Conservation (phyloP, 305 asterid species). For the Euphrasia arctica region DNA sequence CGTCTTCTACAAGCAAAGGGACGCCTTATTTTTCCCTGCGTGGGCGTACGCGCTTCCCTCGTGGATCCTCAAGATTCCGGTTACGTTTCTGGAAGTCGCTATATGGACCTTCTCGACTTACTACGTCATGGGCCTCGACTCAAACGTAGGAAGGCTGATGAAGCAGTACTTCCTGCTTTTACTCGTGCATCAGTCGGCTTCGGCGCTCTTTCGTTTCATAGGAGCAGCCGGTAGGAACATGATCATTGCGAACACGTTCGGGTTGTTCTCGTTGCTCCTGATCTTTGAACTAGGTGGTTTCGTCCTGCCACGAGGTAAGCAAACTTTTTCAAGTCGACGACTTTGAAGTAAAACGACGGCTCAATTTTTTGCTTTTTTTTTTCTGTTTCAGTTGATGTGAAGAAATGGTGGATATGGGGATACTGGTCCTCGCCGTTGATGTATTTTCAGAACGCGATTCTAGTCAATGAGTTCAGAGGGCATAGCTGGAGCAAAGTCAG, state of each 20-base stretch:
- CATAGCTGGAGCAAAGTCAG: slow-evolving; percentile 62
- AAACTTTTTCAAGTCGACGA: background rate
- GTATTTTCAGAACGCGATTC: slow-evolving; percentile 66
- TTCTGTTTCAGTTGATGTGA: slow-evolving; percentile 47
- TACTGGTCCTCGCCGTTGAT: slow-evolving; percentile 66
- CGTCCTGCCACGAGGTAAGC: slow-evolving; percentile 64
- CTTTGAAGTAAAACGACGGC: background rate
- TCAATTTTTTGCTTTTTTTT: too few species aligned
- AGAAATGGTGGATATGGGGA: slow-evolving; percentile 80
- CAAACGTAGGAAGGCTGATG: slow-evolving; percentile 64
- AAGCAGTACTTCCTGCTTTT: slow-evolving; percentile 59
- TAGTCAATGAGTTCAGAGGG: slow-evolving; percentile 66
- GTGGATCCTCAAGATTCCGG: slow-evolving; percentile 68
- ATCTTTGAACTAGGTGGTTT: slow-evolving; percentile 70
- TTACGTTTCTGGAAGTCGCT: slow-evolving; percentile 50
- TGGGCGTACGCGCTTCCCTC: slow-evolving; percentile 81
- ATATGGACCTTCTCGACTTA: slow-evolving; percentile 63
- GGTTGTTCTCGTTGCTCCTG: slow-evolving; percentile 53
- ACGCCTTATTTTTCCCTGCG: slow-evolving; percentile 62
- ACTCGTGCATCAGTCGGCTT: slow-evolving; percentile 44
- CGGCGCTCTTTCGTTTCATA: slow-evolving; percentile 55
- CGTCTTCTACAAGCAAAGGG: slow-evolving; percentile 77
- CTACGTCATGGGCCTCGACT: slow-evolving; percentile 73
- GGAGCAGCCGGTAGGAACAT: slow-evolving; percentile 62
- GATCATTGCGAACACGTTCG: slow-evolving; percentile 66